Conservation (phyloP, 352 stramenopile genomes). For the Globisporangium camurandrum region DNA sequence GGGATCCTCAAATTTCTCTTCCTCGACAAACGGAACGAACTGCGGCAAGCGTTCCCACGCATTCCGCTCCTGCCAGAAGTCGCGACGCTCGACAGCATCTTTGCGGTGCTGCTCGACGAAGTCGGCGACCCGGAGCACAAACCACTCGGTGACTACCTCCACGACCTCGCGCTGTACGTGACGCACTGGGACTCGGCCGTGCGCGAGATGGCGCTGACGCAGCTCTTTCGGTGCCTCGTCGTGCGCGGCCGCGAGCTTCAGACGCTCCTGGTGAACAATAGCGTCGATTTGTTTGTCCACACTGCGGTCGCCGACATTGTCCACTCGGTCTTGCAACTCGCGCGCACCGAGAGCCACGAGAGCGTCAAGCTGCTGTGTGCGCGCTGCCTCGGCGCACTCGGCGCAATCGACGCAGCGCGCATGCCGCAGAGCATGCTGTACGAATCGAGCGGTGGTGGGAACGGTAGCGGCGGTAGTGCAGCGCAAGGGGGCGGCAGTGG, state of each 20-base stretch:
- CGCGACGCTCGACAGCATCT: slow-evolving; percentile 60
- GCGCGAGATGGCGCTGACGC: slow-evolving; percentile 63
- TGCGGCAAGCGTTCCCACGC: slow-evolving; percentile 54
- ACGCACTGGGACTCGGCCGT: slow-evolving; percentile 77
- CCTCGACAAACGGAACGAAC: slow-evolving; percentile 49
- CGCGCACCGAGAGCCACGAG: slow-evolving; percentile 52
- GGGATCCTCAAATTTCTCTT: slow-evolving; percentile 63
- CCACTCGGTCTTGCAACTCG: slow-evolving; percentile 60
- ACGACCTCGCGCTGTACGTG: slow-evolving; percentile 47
- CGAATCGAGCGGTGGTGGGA: slow-evolving; percentile 15
- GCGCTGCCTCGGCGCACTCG: slow-evolving; percentile 65
- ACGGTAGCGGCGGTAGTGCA: background rate
- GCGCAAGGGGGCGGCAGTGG: background rate
- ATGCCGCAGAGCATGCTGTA: slow-evolving; percentile 68
- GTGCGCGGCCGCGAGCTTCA: slow-evolving; percentile 53
- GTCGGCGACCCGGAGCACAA: slow-evolving; percentile 46
- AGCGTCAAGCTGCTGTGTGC: slow-evolving; percentile 64
- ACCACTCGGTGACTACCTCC: slow-evolving; percentile 41
- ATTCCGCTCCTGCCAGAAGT: slow-evolving; percentile 66
- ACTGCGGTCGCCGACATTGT: slow-evolving; percentile 44
- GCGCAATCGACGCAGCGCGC: slow-evolving; percentile 70
- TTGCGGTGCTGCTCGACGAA: slow-evolving; percentile 41
- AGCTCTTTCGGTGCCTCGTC: slow-evolving; percentile 62
- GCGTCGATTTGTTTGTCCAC: slow-evolving; percentile 65
- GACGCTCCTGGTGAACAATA: slow-evolving; percentile 59